Percentiles rank a stretch among this genome's conserved stretches.
Evolutionary conservation across 1,284 basidiomycete species (phyloP).

Genomic region (Neolentinus lepideus): DNA sequence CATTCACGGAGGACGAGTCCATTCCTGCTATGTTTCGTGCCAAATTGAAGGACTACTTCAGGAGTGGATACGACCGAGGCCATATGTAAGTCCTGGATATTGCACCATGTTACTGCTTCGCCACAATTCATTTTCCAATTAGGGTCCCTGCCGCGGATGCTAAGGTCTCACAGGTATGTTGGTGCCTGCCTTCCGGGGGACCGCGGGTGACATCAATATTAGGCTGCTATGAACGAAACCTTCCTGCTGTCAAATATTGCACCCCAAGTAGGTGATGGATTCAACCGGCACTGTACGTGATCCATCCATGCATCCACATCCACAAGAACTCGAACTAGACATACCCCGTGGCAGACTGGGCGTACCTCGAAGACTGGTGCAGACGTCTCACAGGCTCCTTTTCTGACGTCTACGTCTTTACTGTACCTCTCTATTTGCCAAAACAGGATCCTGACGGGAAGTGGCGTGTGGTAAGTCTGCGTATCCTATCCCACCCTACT

Average conservation of each 20-base stretch:
- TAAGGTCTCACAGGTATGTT: slow-evolving; percentile 67
- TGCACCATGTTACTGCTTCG: slow-evolving; percentile 85
- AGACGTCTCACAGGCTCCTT: slow-evolving; percentile 82
- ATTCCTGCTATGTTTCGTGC: slow-evolving; percentile 82
- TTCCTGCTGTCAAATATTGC: slow-evolving; percentile 95
- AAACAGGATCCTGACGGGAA: slow-evolving; percentile 82
- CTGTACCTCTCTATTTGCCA: slow-evolving; percentile 95
- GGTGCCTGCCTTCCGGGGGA: background rate
- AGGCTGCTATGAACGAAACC: slow-evolving; percentile 96
- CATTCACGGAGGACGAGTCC: slow-evolving; percentile 80
- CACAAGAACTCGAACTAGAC: background rate
- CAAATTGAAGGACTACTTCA: slow-evolving; percentile 85
- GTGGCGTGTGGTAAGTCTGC: slow-evolving; percentile 78
- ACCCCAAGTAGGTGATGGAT: slow-evolving; percentile 95
- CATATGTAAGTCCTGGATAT: slow-evolving; percentile 70
- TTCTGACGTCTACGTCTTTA: slow-evolving; percentile 95
- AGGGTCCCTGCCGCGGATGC: slow-evolving; percentile 98
- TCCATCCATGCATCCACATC: slow-evolving; percentile 16
- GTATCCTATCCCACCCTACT: slow-evolving; percentile 1
- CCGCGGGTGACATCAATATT: slow-evolving; percentile 5
- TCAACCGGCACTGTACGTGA: slow-evolving; percentile 86
- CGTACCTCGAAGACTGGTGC: slow-evolving; percentile 95
- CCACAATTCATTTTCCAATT: background rate
- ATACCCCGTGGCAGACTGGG: slow-evolving; percentile 66
- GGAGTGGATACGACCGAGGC: slow-evolving; percentile 93